A percentile compares a stretch with the other conserved stretches of the same genome.
Conservation (phyloP, 2,329 filamentous ascomycete genomes). For the Epichloe elymi region DNA sequence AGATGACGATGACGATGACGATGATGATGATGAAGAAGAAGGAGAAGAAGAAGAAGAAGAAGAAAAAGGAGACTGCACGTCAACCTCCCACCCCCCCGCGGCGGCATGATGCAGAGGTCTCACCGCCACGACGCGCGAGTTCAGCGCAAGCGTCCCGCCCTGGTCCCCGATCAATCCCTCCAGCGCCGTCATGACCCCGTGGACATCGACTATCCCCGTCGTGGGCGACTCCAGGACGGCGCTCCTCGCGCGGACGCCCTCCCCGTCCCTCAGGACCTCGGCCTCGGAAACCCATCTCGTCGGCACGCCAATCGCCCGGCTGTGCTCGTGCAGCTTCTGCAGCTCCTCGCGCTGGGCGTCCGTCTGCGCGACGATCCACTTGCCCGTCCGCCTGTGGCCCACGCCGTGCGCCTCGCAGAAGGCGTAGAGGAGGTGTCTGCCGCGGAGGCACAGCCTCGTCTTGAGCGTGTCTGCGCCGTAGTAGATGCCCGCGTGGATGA, state of each 20-base stretch:
- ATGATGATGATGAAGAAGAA: too few species aligned
- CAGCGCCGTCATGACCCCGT: constrained; percentile 71
- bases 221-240: constrained; percentile 73
- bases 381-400: constrained; percentile 62
- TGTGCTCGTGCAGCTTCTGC: constrained; percentile 35
- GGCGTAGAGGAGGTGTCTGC: constrained; percentile 64
- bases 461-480: constrained; percentile 70
- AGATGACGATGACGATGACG: too few species aligned
- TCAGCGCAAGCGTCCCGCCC: constrained; percentile 62
- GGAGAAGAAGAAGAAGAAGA: too few species aligned
- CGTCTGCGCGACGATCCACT: constrained; percentile 91
- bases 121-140: constrained; percentile 51
- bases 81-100: constrained; percentile 62
- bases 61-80: constrained; percentile 22
- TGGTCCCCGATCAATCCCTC: constrained; percentile 63
- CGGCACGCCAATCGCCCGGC: constrained; percentile 42
- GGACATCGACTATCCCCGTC: constrained; percentile 85
- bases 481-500: constrained; percentile 92
- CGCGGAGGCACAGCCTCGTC: constrained; percentile 66
- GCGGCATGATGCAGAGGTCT: constrained; percentile 28
- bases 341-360: constrained; percentile 52
- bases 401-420: constrained; percentile 58
- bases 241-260: constrained; percentile 55
- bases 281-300: constrained; percentile 52
- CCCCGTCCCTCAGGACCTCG: constrained; percentile 55